A percentile compares a stretch with the other conserved stretches of the same genome.
Evolutionary conservation across 495 filamentous ascomycete genomes (phyloP).

Genomic region (Coniosporium apollinis): DNA sequence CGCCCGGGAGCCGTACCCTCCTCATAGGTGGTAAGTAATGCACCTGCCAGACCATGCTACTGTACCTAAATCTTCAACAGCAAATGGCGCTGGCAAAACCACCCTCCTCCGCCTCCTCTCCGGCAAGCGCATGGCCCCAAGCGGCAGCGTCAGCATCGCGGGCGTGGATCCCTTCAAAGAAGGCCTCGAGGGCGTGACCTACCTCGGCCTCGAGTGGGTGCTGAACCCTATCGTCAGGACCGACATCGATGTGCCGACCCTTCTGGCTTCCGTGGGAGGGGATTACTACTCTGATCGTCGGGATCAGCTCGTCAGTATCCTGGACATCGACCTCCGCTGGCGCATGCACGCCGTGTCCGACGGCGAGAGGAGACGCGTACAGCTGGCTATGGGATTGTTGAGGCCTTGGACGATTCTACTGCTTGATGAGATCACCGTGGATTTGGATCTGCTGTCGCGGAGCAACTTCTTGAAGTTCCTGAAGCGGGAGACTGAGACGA

Average conservation of each 20-base stretch:
- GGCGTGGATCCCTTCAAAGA: slow-evolving; percentile 84
- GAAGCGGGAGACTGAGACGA: slow-evolving; percentile 64
- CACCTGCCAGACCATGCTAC: neutral
- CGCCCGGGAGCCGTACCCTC: slow-evolving; percentile 69
- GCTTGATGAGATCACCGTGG: slow-evolving; percentile 94
- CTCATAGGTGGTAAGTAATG: slow-evolving; percentile 61
- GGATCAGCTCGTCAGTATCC: slow-evolving; percentile 70
- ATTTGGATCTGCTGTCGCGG: slow-evolving; percentile 73
- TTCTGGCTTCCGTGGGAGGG: slow-evolving; percentile 74
- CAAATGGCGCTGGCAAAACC: slow-evolving; percentile 95
- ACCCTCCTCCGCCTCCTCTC: slow-evolving; percentile 78
- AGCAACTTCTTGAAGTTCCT: slow-evolving; percentile 76
- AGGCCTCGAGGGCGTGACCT: slow-evolving; percentile 80
- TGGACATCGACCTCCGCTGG: slow-evolving; percentile 86
- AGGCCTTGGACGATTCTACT: slow-evolving; percentile 85
- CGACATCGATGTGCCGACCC: slow-evolving; percentile 78
- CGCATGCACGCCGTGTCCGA: slow-evolving; percentile 90
- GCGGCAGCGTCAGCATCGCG: slow-evolving; percentile 49
- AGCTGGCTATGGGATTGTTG: slow-evolving; percentile 88
- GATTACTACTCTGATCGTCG: slow-evolving; percentile 62
- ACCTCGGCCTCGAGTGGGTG: slow-evolving; percentile 95
- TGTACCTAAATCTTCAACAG: slow-evolving; percentile 20
- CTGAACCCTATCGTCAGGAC: slow-evolving; percentile 92
- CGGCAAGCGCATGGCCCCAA: slow-evolving; percentile 84
- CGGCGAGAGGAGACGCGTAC: slow-evolving; percentile 78